Evolutionary conservation across 306 rosid species (phyloP).

Genomic region (Prunus mume): DNA sequence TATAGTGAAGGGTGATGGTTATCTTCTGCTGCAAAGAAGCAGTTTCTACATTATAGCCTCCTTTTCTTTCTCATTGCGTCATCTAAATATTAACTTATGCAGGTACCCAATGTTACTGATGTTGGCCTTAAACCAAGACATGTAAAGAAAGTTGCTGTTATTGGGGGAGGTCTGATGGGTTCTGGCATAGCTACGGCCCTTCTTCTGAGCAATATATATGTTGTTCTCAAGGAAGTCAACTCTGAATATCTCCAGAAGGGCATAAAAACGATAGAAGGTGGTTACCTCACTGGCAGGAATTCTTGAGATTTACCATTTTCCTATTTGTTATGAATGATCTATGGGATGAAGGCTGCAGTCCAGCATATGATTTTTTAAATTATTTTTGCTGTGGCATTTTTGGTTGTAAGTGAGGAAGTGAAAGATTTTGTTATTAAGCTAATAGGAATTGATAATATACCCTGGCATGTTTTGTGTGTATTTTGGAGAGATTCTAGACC

Average conservation of each 20-base stretch:
- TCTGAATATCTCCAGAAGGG: conserved; percentile 79
- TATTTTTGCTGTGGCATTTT: background rate
- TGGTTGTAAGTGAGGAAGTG: background rate
- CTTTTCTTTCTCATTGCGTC: conserved; percentile 14
- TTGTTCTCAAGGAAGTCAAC: conserved; percentile 86
- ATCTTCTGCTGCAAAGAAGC: background rate
- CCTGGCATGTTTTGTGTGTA: background rate
- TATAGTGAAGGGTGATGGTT: background rate
- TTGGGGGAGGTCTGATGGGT: conserved; percentile 99
- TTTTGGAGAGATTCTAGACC: background rate
- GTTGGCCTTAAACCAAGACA: conserved; percentile 86
- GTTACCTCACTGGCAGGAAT: conserved; percentile 13
- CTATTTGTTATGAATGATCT: background rate
- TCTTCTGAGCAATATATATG: conserved; percentile 62
- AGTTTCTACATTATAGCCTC: background rate
- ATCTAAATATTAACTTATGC: conserved; percentile 23
- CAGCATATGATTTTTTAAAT: background rate
- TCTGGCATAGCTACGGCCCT: conserved; percentile 96
- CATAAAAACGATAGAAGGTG: conserved; percentile 71
- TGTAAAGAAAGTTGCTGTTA: conserved; percentile 80
- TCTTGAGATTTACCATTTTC: background rate
- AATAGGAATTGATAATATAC: background rate
- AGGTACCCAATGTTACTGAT: conserved; percentile 92
- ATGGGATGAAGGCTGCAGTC: background rate
- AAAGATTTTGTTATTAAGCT: background rate